Conservation (phyloP, 2,329 filamentous ascomycete genomes). For the Escovopsis weberi region DNA sequence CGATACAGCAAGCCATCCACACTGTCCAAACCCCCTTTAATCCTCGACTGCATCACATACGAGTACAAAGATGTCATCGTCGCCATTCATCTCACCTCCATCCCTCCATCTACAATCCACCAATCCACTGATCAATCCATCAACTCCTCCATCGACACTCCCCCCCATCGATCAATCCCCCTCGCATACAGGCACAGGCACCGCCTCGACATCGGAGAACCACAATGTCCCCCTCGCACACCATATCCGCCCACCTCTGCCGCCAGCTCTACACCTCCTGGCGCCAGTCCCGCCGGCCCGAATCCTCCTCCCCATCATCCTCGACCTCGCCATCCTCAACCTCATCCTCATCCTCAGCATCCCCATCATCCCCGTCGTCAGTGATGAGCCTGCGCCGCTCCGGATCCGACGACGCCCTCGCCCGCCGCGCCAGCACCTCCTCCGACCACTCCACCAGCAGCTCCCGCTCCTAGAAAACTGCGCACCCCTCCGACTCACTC, state of each 20-base stretch:
- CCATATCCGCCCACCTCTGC: constrained; percentile 46
- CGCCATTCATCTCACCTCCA: too few relatives aligned
- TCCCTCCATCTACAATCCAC: too few relatives aligned
- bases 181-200: too few relatives aligned
- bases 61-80: too few relatives aligned
- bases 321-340: constrained; percentile 16
- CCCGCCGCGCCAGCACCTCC: constrained; percentile 6
- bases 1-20: too few relatives aligned
- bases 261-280: constrained; percentile 46
- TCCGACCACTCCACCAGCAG: constrained; percentile 31
- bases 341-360: constrained; percentile 7
- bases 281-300: constrained; percentile 30
- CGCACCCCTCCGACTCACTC: neutral
- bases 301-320: neutral
- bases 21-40: too few relatives aligned
- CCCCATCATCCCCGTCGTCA: neutral
- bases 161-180: too few relatives aligned
- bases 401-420: constrained; percentile 27
- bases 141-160: too few relatives aligned
- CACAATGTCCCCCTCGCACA: constrained; percentile 43
- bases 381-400: constrained; percentile 9
- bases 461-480: constrained; percentile 5
- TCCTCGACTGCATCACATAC: too few relatives aligned
- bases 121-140: too few relatives aligned
- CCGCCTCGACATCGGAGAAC: neutral